These are phyloP conservation scores for Orbilia ellipsospora DNA, from an alignment of 2,329 filamentous ascomycete species.

Conservation along the genomic window DNA sequence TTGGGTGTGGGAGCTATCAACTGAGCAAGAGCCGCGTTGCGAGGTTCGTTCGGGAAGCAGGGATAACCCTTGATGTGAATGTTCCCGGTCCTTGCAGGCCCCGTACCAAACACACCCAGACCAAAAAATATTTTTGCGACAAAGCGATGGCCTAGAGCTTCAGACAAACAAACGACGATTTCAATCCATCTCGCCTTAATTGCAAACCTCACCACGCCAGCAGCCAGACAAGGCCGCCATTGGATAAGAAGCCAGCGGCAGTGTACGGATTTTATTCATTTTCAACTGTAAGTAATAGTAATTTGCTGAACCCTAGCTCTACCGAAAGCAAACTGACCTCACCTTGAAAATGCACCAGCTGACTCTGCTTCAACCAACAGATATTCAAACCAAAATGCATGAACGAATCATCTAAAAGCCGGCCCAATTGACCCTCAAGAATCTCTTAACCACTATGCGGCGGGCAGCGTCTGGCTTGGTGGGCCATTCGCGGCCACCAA, in stretches of 20 bases:
- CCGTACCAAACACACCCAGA: neutral
- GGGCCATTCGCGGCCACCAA: conserved; percentile 32
- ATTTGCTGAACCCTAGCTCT: neutral
- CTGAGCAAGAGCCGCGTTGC: too few species aligned
- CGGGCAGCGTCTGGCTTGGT: conserved; percentile 37
- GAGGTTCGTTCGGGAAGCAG: neutral
- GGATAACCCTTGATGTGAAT: neutral
- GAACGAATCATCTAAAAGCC: neutral
- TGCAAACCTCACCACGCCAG: neutral
- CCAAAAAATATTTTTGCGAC: conserved; percentile 3
- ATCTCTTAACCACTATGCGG: conserved; percentile 13
- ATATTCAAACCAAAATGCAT: neutral
- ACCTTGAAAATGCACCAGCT: neutral
- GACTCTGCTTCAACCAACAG: neutral
- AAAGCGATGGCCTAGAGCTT: conserved; percentile 12
- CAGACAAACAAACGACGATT: neutral
- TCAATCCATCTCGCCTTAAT: neutral
- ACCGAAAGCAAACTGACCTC: neutral
- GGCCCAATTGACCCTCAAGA: neutral
- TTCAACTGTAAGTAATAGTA: neutral
- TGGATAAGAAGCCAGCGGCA: neutral
- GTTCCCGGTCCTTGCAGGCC: neutral
- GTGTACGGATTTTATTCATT: neutral
- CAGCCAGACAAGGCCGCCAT: too few species aligned
- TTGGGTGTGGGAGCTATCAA: too few species aligned